A percentile compares a stretch with the other conserved stretches of the same genome.
These are phyloP conservation scores for Thraustochytrium sp. DNA, from an alignment of 352 stramenopile genomes.

Conservation along the genomic window DNA sequence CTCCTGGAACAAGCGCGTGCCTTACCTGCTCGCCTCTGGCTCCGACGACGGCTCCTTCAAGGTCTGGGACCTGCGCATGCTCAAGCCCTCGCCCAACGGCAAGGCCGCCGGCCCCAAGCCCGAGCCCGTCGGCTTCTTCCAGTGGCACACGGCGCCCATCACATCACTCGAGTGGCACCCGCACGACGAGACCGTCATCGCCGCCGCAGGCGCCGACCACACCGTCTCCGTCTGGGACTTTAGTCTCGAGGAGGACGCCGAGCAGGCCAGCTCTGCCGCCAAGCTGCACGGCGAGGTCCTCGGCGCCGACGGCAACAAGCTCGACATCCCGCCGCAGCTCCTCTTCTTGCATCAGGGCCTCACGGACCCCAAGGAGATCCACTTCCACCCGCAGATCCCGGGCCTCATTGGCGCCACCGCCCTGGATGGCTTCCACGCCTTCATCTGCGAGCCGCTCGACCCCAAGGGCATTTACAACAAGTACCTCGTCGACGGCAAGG, in stretches of 20 bases:
- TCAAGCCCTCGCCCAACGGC: slow-evolving; percentile 47
- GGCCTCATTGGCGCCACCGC: slow-evolving; percentile 92
- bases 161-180: slow-evolving; percentile 98
- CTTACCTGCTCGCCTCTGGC: slow-evolving; percentile 92
- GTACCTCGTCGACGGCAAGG: slow-evolving; percentile 11
- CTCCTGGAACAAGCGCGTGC: slow-evolving; percentile 94
- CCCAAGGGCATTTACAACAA: slow-evolving; percentile 45
- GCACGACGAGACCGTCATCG: slow-evolving; percentile 96
- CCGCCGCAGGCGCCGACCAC: slow-evolving; percentile 86
- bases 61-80: slow-evolving; percentile 52
- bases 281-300: slow-evolving; percentile 22
- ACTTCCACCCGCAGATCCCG: slow-evolving; percentile 97
- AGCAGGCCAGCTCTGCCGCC: slow-evolving; percentile 54
- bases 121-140: slow-evolving; percentile 84
- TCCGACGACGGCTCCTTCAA: slow-evolving; percentile 90
- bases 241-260: slow-evolving; percentile 94
- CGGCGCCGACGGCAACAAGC: slow-evolving; percentile 54
- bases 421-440: slow-evolving; percentile 92
- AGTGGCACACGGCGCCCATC: slow-evolving; percentile 89
- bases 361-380: slow-evolving; percentile 96
- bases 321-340: slow-evolving; percentile 89
- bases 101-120: slow-evolving; percentile 43
- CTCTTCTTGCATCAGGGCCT: slow-evolving; percentile 99
- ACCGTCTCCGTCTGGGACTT: slow-evolving; percentile 96
- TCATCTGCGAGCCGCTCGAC: slow-evolving; percentile 75